A percentile compares a stretch with the other conserved stretches of the same genome.
phyloP scores from a whole-genome alignment of 2,329 filamentous ascomycete genomes.

The Hypoxylon sp. region DNA sequence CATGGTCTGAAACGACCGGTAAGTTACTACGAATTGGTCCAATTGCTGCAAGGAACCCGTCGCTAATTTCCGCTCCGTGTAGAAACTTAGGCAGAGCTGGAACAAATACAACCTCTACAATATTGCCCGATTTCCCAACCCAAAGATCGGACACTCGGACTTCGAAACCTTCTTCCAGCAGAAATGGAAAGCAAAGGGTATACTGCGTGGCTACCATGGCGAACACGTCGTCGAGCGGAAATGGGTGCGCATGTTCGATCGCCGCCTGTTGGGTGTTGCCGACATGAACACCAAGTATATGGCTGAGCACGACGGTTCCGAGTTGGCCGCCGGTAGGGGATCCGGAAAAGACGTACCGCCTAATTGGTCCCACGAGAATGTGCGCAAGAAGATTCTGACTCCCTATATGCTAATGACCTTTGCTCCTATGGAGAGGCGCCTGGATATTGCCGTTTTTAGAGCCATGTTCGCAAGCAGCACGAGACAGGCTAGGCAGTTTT shows the following conservation, averaged over 20 bases:
- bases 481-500: constrained; percentile 93
- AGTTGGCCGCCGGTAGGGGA: constrained; percentile 86
- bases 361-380: neutral
- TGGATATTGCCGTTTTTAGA: constrained; percentile 95
- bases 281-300: constrained; percentile 87
- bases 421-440: constrained; percentile 87
- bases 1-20: constrained; percentile 78
- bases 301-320: constrained; percentile 84
- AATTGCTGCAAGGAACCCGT: constrained; percentile 11
- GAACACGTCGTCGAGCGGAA: constrained; percentile 93
- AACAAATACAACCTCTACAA: constrained; percentile 98
- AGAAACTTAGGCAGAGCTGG: constrained; percentile 98
- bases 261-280: constrained; percentile 84
- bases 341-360: constrained; percentile 70
- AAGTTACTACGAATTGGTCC: constrained; percentile 55
- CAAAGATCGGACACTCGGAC: constrained; percentile 57
- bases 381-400: constrained; percentile 63
- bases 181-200: constrained; percentile 93
- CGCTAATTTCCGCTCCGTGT: constrained; percentile 33
- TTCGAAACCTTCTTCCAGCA: constrained; percentile 91
- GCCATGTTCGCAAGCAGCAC: constrained; percentile 94
- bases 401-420: constrained; percentile 98
- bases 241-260: constrained; percentile 94
- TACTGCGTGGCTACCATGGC: constrained; percentile 90
- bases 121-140: constrained; percentile 70